Evolutionary conservation across 2,329 filamentous ascomycete genomes (phyloP), one percentile per base, ranked within the genome.

Genomic region (Xylaria sp.): DNA sequence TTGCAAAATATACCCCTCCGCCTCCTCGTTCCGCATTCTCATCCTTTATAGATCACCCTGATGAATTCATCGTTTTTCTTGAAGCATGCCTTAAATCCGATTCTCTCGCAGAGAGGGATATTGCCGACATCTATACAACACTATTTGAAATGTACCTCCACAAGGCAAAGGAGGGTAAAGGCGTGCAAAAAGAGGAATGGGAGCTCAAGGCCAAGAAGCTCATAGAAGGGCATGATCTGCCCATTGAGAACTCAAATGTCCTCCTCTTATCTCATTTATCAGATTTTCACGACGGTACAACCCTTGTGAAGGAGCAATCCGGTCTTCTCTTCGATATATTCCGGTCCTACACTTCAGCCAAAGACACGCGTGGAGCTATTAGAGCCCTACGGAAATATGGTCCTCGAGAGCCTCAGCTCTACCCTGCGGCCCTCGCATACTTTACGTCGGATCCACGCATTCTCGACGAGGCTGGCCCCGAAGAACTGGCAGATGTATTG

Each of bases 91-190:
- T 97, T 5, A 84, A 90, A 59, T 91, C 94, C 67, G 85, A 90
- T 23, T 86, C 88, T 25, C 81, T 97, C n/a, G 89, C 89, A 23
- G 86, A 92, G 44, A 87, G 89, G 9, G 92, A 98, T 78, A 92
- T 90, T 72, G 88, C 91, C 1, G 97, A 99, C 79, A 86, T 99
- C 18, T 96, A 96, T 77, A 98, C 95, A 0, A 98, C 97, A 0
- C 81, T 99, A 15, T 98, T 99, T 77, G 97, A 99, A 80, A 98
- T 99, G 92, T 99, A 98, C 78, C 84, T 99, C 9, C 92, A 97
- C 80, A 96, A 94, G 75, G 92, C 95, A 25, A 92, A 90, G 68
- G 89, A 91, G 67, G 91, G 91, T 76, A 92, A 90, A 76, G 90
- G 90, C 10, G 84, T 85, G 56, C 80, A 80, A 78, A 90, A 91